A percentile compares a stretch with the other conserved stretches of the same genome.
Evolutionary conservation across 176 grass and related monocot species (phyloP).

Genomic region (maize (Zea mays)): DNA sequence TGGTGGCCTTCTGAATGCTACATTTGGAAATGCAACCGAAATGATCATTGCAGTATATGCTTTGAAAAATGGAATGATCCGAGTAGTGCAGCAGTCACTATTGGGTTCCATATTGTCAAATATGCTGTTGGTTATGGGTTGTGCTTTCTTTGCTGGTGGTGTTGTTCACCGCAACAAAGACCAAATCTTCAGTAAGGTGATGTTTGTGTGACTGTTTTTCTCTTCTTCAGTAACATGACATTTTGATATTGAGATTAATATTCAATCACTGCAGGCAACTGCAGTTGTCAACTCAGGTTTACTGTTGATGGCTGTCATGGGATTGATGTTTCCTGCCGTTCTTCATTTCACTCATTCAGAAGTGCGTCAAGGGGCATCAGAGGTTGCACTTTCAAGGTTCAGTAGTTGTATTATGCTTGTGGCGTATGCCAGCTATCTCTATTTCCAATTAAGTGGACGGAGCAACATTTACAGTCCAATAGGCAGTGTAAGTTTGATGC

Average conservation of each 20-base stretch:
- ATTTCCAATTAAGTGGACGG: conserved; percentile 69
- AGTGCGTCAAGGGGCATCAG: conserved; percentile 49
- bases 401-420: conserved; percentile 83
- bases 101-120: conserved; percentile 92
- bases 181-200: conserved; percentile 77
- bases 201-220: conserved; percentile 21
- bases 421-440: conserved; percentile 73
- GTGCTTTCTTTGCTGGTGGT: conserved; percentile 76
- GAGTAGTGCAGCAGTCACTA: conserved; percentile 77
- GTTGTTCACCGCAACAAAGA: conserved; percentile 64
- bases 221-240: conserved; percentile 5
- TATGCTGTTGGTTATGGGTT: conserved; percentile 76
- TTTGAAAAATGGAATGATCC: conserved; percentile 74
- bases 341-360: conserved; percentile 80
- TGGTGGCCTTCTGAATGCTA: conserved; percentile 86
- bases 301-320: conserved; percentile 82
- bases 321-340: conserved; percentile 72
- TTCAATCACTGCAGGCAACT: conserved; percentile 48
- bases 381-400: conserved; percentile 71
- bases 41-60: conserved; percentile 88
- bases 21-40: conserved; percentile 91
- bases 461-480: conserved; percentile 56
- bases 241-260: conserved; percentile 9
- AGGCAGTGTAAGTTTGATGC: conserved; percentile 52
- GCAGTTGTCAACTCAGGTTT: conserved; percentile 72